Conservation (phyloP, 257 asterid species). For the Asclepias syriaca region DNA sequence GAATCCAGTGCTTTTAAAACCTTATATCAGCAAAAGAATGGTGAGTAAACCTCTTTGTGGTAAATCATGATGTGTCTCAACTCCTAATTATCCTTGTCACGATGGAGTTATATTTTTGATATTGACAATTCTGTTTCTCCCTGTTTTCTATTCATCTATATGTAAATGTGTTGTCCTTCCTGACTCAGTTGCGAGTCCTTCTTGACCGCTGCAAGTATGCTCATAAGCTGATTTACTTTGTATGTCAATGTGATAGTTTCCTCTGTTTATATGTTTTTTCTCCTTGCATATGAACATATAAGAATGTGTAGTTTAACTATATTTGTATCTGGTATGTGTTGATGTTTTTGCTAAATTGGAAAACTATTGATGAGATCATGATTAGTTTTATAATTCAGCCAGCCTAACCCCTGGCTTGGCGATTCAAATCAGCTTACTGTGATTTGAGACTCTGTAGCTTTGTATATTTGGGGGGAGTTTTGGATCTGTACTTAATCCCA, state of each 20-base stretch:
- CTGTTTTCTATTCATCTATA: no score
- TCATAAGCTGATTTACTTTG: not conserved
- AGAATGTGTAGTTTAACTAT: not conserved
- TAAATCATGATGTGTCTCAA: not conserved
- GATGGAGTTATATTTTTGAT: not conserved
- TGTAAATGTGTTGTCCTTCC: no score
- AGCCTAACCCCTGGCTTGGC: not conserved
- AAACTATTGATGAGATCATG: not conserved
- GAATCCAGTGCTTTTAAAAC: conserved; percentile 48
- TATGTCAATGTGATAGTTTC: not conserved
- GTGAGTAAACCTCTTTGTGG: conserved; percentile 29
- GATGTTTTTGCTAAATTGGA: not conserved
- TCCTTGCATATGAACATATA: not conserved
- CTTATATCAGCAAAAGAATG: conserved; percentile 89
- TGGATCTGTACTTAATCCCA: not conserved
- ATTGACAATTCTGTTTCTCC: not conserved
- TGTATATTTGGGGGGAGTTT: not conserved
- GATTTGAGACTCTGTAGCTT: not conserved
- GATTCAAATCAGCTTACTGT: not conserved
- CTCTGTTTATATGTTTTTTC: not conserved
- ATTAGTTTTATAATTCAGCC: not conserved
- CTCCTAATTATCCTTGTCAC: not conserved
- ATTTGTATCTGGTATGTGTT: not conserved
- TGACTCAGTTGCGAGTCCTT: no score
- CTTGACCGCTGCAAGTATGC: not conserved